A percentile compares a stretch with the other conserved stretches of the same genome.
phyloP scores from a whole-genome alignment of 352 stramenopile genomes.

The Phytophthora cactorum region DNA sequence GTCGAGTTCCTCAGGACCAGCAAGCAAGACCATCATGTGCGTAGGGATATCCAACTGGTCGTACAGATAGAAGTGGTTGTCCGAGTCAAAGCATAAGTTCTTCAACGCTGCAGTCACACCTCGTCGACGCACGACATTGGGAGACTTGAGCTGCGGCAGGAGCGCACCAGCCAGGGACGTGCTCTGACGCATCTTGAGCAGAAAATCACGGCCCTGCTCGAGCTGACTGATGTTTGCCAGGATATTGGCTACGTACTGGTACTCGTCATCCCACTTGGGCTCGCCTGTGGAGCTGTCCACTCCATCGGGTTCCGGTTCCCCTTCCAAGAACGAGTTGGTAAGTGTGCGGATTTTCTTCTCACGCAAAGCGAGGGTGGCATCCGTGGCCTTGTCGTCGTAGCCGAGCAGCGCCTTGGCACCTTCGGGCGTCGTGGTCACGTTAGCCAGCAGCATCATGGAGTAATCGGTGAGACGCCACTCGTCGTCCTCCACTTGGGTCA shows the following conservation, averaged over 20 bases:
- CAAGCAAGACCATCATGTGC: slow-evolving; percentile 80
- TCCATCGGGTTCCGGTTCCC: slow-evolving; percentile 78
- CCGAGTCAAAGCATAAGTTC: slow-evolving; percentile 89
- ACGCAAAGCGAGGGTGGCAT: slow-evolving; percentile 57
- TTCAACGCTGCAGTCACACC: slow-evolving; percentile 71
- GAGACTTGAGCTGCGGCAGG: slow-evolving; percentile 79
- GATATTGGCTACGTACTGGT: slow-evolving; percentile 89
- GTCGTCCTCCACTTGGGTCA: slow-evolving; percentile 83
- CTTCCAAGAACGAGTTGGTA: slow-evolving; percentile 73
- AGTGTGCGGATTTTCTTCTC: slow-evolving; percentile 86
- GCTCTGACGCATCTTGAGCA: slow-evolving; percentile 75
- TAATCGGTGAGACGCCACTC: slow-evolving; percentile 86
- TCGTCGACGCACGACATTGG: slow-evolving; percentile 82
- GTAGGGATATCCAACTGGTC: slow-evolving; percentile 83
- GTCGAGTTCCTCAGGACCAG: slow-evolving; percentile 77
- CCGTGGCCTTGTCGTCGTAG: slow-evolving; percentile 54
- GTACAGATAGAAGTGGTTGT: slow-evolving; percentile 91
- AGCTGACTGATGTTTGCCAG: slow-evolving; percentile 87
- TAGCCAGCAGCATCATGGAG: slow-evolving; percentile 90
- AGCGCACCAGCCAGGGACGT: slow-evolving; percentile 72
- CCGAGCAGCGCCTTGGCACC: slow-evolving; percentile 74
- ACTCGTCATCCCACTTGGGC: slow-evolving; percentile 89
- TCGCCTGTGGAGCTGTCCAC: slow-evolving; percentile 72
- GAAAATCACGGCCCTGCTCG: slow-evolving; percentile 76
- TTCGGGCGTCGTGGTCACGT: slow-evolving; percentile 76